Conservation (phyloP, 305 asterid genomes). For the Nicotiana rustica region DNA sequence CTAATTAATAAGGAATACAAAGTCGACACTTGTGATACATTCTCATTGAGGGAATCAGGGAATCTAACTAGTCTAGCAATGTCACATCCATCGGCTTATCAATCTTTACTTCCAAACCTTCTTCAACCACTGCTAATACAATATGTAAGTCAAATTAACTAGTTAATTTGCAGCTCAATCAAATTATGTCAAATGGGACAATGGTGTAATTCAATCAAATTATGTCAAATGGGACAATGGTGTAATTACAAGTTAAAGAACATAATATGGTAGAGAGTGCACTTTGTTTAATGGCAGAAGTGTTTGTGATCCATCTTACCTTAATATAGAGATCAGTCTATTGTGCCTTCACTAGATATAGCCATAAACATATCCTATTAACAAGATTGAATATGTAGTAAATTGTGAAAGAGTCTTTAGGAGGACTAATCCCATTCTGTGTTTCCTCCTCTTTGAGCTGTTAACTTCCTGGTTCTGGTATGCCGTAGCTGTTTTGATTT, state of each 20-base stretch:
- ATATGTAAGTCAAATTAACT: background rate
- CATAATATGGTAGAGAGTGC: conserved; percentile 13
- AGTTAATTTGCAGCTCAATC: conserved; percentile 1
- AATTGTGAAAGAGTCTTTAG: conserved; percentile 2
- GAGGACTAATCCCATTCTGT: background rate
- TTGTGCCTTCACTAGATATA: conserved; percentile 13
- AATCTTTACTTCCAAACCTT: conserved; percentile 6
- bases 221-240: conserved; percentile 25
- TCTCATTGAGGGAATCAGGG: conserved; percentile 21
- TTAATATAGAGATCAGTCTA: conserved; percentile 27
- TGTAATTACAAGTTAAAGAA: conserved; percentile 17
- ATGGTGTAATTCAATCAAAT: conserved; percentile 17
- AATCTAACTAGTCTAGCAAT: conserved; percentile 1
- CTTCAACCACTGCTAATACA: background rate
- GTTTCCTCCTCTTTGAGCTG: conserved; percentile 29
- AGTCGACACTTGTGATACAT: conserved; percentile 22
- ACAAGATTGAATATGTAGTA: background rate
- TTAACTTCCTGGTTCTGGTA: conserved; percentile 23
- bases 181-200: conserved; percentile 19
- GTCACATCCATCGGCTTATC: background rate
- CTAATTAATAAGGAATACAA: conserved; percentile 21
- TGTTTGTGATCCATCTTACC: background rate
- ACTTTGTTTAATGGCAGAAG: background rate
- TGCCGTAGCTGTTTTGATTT: conserved; percentile 12
- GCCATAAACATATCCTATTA: background rate